Evolutionary conservation across 1,284 basidiomycete genomes (phyloP), one percentile per base, ranked within the genome.

Genomic region (Sutorius eximius): DNA sequence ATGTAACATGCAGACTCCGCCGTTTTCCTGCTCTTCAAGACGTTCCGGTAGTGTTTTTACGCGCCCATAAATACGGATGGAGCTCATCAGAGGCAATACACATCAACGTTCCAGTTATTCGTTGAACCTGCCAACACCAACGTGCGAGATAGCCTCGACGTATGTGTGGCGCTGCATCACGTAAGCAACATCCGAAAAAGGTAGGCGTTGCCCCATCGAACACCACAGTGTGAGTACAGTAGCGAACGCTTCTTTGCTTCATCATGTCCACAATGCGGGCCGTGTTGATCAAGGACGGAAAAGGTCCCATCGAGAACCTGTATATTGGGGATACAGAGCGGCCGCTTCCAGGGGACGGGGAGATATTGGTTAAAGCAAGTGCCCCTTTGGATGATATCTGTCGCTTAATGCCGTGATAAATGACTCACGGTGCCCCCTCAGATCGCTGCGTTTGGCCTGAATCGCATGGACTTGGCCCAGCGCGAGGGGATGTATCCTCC

Each of bases 401-500:
- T 5, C 48, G 18, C 38, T 16, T 30, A 12, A 22, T 27, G 45
- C 30, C 33, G 34, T 20, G 62, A 46, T 36, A 13, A 7, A 40
- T 27, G 36, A 50, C 37, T 49, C 13, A 44, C 42, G 51, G 38
- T 33, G 40, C 55, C 30, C 54, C 29, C 52, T 45, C 57, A 88
- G 89, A 77, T 89, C 63, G 85, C 83, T 66, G 86, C 86, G 0
- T 95, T 95, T 68, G 93, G 92, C 15, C 71, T 95, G 55, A 96
- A 96, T 73, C 81, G 93, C 24, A 89, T 94, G 92, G 94, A 96
- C 69, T 80, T 94, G 45, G 58, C 71, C 38, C 94, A 95, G 72
- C 81, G 87, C 10, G 80, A 89, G 66, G 92, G 93, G 8, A 71
- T 74, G 42, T 95, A 95, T 68, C 87, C 93, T 2, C 70, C 85